phyloP scores from a whole-genome alignment of 2,329 filamentous ascomycete species.

The Cladosporium sp. region DNA sequence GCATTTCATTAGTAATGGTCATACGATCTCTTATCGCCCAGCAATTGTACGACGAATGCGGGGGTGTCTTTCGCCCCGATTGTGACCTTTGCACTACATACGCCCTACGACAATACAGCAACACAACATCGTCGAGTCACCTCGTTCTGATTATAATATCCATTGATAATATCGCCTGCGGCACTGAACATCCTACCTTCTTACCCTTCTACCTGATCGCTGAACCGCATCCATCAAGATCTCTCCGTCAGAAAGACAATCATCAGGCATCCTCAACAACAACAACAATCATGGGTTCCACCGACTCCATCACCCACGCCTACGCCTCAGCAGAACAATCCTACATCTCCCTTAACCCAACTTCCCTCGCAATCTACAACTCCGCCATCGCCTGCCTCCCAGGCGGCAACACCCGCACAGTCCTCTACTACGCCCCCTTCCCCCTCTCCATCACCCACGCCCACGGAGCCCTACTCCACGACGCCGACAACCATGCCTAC shows the following conservation, averaged over 20 bases:
- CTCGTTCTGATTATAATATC: not conserved
- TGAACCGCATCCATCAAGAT: not conserved
- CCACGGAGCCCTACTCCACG: slow-evolving; percentile 29
- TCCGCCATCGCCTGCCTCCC: slow-evolving; percentile 36
- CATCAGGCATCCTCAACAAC: not conserved
- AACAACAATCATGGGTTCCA: not conserved
- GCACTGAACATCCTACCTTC: not conserved
- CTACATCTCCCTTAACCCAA: slow-evolving; percentile 9
- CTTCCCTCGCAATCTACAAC: slow-evolving; percentile 29
- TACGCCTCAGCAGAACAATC: not conserved
- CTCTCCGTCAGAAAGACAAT: not conserved
- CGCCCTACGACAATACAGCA: not conserved
- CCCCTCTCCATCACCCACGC: slow-evolving; percentile 38
- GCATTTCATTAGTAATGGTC: not conserved
- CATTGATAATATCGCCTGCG: not conserved
- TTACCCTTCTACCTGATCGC: not conserved
- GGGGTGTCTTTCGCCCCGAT: not conserved
- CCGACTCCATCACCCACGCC: not conserved
- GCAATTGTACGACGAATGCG: not conserved
- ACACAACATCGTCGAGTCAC: not conserved
- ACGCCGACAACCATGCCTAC: slow-evolving; percentile 45
- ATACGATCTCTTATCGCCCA: not conserved
- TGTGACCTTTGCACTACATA: not conserved
- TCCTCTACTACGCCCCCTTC: slow-evolving; percentile 41
- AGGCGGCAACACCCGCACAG: slow-evolving; percentile 41